Percentiles rank a stretch among this genome's conserved stretches.
These are phyloP conservation scores for Daldinia concentrica DNA, from an alignment of 495 filamentous ascomycete species.

Conservation along the genomic window DNA sequence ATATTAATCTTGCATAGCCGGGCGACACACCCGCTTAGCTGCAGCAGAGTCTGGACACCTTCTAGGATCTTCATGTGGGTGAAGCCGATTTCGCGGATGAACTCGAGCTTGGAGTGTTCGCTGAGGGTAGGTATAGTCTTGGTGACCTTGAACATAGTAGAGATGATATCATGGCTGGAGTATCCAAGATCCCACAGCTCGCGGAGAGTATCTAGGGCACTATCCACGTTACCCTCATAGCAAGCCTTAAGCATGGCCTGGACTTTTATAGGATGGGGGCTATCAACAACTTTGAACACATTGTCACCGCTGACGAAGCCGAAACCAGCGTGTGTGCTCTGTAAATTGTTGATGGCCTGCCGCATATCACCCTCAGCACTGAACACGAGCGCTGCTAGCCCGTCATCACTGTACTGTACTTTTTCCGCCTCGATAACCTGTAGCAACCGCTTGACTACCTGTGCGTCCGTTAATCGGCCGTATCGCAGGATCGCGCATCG, in stretches of 20 bases:
- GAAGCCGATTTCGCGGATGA: conserved; percentile 98
- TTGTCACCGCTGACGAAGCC: conserved; percentile 97
- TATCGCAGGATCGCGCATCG: conserved; percentile 97
- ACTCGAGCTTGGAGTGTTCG: conserved; percentile 93
- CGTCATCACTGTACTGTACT: conserved; percentile 90
- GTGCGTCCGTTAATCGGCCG: conserved; percentile 87
- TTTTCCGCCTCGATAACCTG: conserved; percentile 92
- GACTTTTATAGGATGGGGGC: conserved; percentile 95
- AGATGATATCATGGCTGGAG: conserved; percentile 95
- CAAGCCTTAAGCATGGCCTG: conserved; percentile 98
- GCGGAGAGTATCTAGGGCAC: conserved; percentile 83
- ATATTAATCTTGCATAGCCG: conserved; percentile 94
- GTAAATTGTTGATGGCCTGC: conserved; percentile 98
- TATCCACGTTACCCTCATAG: conserved; percentile 88
- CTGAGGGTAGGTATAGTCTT: conserved; percentile 90
- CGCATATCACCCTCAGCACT: conserved; percentile 98
- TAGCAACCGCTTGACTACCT: conserved; percentile 87
- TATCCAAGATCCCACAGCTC: conserved; percentile 96
- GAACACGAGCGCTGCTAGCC: conserved; percentile 93
- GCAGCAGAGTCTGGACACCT: conserved; percentile 92
- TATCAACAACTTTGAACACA: conserved; percentile 97
- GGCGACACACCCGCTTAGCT: conserved; percentile 90
- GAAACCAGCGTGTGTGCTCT: conserved; percentile 94
- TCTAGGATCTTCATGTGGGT: conserved; percentile 99
- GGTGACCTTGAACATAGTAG: conserved; percentile 98